These are phyloP conservation scores for Stentor roeselii DNA, from an alignment of 73 alveolate species.

Conservation along the genomic window DNA sequence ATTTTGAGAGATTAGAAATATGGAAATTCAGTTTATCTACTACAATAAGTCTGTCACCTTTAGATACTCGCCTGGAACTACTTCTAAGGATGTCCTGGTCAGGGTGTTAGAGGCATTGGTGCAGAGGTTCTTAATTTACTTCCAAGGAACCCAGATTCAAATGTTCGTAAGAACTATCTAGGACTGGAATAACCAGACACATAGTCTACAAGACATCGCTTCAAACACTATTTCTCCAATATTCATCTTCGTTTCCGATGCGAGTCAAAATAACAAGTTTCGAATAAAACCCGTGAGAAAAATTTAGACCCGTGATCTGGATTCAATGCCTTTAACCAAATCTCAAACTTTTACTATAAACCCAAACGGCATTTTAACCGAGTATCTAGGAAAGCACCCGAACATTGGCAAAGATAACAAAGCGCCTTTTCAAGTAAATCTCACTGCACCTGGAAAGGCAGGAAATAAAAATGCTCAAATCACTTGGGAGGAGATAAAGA, in stretches of 20 bases:
- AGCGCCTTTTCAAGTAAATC: neutral
- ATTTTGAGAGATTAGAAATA: too few relatives aligned
- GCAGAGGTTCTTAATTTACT: neutral
- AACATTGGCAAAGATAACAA: neutral
- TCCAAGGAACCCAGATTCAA: neutral
- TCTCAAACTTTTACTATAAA: neutral
- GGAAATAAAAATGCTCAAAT: too few relatives aligned
- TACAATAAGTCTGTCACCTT: neutral
- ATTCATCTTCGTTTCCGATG: neutral
- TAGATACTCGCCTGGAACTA: neutral
- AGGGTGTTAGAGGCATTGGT: neutral
- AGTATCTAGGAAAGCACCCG: neutral
- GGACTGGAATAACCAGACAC: neutral
- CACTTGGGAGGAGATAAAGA: conserved; percentile 11
- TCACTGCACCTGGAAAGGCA: neutral
- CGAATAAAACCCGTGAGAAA: neutral
- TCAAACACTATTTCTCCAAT: neutral
- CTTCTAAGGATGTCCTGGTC: neutral
- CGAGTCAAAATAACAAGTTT: neutral
- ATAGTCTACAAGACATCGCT: neutral
- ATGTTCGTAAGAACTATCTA: neutral
- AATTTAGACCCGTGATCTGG: neutral
- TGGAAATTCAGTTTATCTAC: neutral
- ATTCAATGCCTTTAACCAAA: neutral
- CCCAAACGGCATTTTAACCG: neutral